phyloP scores from a whole-genome alignment of 257 asterid species.

The Thymus mandschuricus region DNA sequence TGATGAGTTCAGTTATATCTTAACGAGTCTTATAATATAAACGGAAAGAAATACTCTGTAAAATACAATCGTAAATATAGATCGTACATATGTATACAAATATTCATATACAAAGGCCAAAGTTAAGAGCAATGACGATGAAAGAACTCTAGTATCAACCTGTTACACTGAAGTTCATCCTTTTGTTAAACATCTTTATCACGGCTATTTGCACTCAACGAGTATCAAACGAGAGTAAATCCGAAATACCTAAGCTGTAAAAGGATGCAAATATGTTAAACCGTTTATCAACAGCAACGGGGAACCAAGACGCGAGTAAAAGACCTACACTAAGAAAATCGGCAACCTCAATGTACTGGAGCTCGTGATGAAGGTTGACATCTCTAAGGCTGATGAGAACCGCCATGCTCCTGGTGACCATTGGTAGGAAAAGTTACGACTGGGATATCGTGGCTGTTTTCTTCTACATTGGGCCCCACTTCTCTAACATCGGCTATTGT shows the following conservation, averaged over 20 bases:
- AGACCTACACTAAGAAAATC: constrained; percentile 12
- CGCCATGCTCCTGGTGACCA: constrained; percentile 59
- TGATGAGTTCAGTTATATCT: no score
- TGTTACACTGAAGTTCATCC: constrained; percentile 12
- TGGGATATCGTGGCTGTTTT: constrained; percentile 74
- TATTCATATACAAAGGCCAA: neutral
- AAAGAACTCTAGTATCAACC: neutral
- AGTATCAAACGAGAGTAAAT: constrained; percentile 8
- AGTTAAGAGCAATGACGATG: neutral
- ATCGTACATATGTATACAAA: neutral
- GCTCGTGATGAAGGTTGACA: constrained; percentile 9
- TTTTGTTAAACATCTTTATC: constrained; percentile 29
- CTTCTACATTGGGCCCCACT: constrained; percentile 65
- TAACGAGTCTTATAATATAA: no score
- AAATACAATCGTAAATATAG: neutral
- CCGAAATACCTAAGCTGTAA: neutral
- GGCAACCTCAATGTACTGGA: constrained; percentile 22
- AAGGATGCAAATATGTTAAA: constrained; percentile 13
- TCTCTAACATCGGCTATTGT: constrained; percentile 88
- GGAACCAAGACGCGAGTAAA: constrained; percentile 8
- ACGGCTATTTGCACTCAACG: constrained; percentile 18
- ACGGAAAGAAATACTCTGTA: no score
- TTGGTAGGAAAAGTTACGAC: constrained; percentile 52
- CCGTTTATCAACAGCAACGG: constrained; percentile 29
- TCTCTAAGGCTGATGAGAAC: constrained; percentile 69